Base-by-base conservation (phyloP, 2,329 filamentous ascomycete species). In the Microdochium trichocladiopsis region DNA sequence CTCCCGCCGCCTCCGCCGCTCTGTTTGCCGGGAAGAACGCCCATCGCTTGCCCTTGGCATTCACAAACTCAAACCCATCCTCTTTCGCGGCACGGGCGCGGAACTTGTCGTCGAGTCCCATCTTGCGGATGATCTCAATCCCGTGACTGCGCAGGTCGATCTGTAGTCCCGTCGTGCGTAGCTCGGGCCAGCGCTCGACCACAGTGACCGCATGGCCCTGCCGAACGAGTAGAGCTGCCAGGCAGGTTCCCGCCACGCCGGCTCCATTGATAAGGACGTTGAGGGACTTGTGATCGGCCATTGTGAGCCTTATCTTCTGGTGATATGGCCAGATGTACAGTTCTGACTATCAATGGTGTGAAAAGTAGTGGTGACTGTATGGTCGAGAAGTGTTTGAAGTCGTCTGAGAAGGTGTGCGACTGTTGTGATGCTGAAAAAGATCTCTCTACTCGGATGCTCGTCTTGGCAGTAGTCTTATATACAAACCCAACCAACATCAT, bases 201-300 rank as follows among this genome's bases (percentile, higher is more conserved):
- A 78, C 54, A 2, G 72, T 76, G 52, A 75, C 67, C 14, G 61
- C 56, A 55, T 69, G 63, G 48, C 65, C 66, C 2, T 63, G 58
- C 33, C 63, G 65, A 4, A 62, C 66, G 21, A 83, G 73, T 66
- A 74, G 77, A 62, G 72, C 74, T 25, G 78, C 78, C 10, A 80
- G 64, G 10, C 75, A 67, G 8, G 67, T 69, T 22, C 70, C 70
- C 12, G 67, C 67, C 48, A 70, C 65, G 3, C 66, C 65, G 4
- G 52, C 64, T n/a, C 66, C 70, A 52, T 55, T 60, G 52, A 72
- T 68, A 48, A 72, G 62, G n/a, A 72, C 52, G 41, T 60, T 67
- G 22, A 68, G 47, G 21, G 23, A n/a, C n/a, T n/a, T n/a, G n/a
- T n/a, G n/a, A n/a, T n/a, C n/a, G n/a, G n/a, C n/a, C n/a, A n/a